Base-by-base conservation (phyloP, 352 stramenopile genomes). In the Phytophthora cactorum region DNA sequence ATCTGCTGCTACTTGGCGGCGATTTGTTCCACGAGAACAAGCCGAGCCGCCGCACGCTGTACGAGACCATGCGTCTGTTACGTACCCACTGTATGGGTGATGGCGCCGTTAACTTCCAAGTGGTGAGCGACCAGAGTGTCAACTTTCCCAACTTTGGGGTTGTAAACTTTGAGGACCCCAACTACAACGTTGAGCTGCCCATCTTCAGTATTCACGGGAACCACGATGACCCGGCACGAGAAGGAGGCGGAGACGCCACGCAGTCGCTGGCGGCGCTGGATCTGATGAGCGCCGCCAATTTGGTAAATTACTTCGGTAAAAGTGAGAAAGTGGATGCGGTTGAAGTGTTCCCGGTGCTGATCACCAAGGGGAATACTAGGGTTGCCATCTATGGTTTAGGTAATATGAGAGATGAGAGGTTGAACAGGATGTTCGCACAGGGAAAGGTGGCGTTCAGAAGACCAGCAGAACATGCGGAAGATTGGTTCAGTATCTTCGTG, bases 1-100 rank as follows among this genome's bases (percentile, higher is more conserved):
- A 99, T 72, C 84, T 98, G 45, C 65, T 98, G 43, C 77, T 99
- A n/a, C 76, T 99, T 4, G 96, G 89, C 5, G 98, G 98, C 29
- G 98, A 99, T 80, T 79, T 99, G 3, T 99, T 99, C 80, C 97
- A 99, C 77, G 96, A 99, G 28, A 99, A 99, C 77, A 99, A 99
- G 72, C 98, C 98, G 22, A 98, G 86, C 29, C 88, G 97, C n/a
- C 85, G 81, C 57, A 98, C 97, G 0, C 56, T 99, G 66, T 97
- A 98, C 75, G 95, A 97, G 63, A 98, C 97, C n/a, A 98, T 99
- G 91, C 80, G 96, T 22, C 88, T 99, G 38, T 76, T 99, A 55
- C 89, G 97, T 27, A 77, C 87, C 43, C 97, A 99, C 82, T 98
- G 92, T 71, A 97, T 99, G 82, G 97, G 88, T 45, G 89, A 98